phyloP scores from a whole-genome alignment of 2,329 filamentous ascomycete species.

The Davidsoniella neocaledoniae region DNA sequence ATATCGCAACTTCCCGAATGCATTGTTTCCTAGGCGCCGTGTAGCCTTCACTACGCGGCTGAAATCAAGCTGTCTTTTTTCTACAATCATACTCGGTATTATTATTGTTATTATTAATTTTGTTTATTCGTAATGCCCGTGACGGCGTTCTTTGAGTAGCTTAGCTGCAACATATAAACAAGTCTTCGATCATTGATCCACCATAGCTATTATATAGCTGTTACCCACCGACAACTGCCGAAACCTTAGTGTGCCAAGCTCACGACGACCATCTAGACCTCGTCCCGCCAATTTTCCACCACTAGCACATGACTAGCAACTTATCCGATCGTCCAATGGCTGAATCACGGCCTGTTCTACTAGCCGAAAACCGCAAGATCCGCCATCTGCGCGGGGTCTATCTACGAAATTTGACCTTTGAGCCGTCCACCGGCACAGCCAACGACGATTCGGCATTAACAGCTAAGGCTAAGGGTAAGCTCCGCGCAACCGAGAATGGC shows the following conservation, averaged over 20 bases:
- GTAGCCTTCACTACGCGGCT: background rate
- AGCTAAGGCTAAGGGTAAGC: constrained; percentile 36
- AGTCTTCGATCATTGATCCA: too few species aligned
- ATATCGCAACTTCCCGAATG: background rate
- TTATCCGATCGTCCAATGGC: constrained; percentile 4
- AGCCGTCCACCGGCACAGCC: constrained; percentile 33
- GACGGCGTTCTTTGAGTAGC: too few species aligned
- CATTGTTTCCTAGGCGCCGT: background rate
- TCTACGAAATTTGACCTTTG: constrained; percentile 67
- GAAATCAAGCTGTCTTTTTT: background rate
- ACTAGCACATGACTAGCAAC: background rate
- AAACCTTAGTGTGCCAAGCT: too few species aligned
- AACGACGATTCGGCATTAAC: constrained; percentile 67
- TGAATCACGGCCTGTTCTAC: constrained; percentile 30
- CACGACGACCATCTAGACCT: too few species aligned
- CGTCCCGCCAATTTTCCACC: background rate
- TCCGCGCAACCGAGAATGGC: constrained; percentile 26
- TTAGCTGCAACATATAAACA: too few species aligned
- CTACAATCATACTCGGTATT: background rate
- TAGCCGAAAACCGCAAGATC: constrained; percentile 67
- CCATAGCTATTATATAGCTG: too few species aligned
- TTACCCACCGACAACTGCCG: too few species aligned
- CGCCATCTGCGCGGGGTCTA: constrained; percentile 78
- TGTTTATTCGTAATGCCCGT: background rate
- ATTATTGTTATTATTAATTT: too few species aligned